These are phyloP conservation scores for Salpingoeca rosetta DNA, from an alignment of 78 protist species.

Conservation along the genomic window DNA sequence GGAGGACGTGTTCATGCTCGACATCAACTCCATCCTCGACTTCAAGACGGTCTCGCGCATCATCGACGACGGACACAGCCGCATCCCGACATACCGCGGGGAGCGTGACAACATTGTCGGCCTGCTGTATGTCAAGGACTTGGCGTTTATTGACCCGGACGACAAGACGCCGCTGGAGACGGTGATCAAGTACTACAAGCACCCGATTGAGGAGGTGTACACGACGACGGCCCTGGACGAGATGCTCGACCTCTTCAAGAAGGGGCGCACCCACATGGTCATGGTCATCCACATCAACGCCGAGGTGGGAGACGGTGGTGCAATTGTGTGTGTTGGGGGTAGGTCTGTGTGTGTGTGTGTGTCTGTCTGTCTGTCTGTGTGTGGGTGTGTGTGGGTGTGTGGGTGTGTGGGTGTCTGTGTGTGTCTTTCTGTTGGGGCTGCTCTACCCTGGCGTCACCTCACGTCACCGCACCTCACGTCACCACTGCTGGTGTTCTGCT, in stretches of 20 bases:
- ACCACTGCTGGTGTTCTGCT: too few species aligned
- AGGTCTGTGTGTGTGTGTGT: too few species aligned
- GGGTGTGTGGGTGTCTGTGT: too few species aligned
- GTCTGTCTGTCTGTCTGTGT: too few species aligned
- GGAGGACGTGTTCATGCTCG: constrained; percentile 58
- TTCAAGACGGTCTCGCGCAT: constrained; percentile 31
- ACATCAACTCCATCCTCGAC: constrained; percentile 34
- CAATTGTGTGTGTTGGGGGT: too few species aligned
- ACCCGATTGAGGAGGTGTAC: constrained; percentile 27
- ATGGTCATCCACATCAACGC: constrained; percentile 34
- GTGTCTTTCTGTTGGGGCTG: too few species aligned
- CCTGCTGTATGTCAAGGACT: constrained; percentile 64
- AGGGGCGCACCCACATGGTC: constrained; percentile 61
- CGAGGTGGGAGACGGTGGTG: too few species aligned
- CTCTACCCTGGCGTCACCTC: too few species aligned
- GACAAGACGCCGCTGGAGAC: constrained; percentile 19
- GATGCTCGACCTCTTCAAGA: constrained; percentile 58
- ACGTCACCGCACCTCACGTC: too few species aligned
- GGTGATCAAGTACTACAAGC: constrained; percentile 9
- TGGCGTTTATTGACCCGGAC: constrained; percentile 73
- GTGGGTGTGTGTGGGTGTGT: too few species aligned
- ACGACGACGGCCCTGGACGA: constrained; percentile 37
- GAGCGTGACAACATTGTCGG: constrained; percentile 51
- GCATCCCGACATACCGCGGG: constrained; percentile 77
- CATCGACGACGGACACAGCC: constrained; percentile 64